Base-by-base conservation (phyloP, 805 yeast genomes). In the Scheffersomyces amazonensis region DNA sequence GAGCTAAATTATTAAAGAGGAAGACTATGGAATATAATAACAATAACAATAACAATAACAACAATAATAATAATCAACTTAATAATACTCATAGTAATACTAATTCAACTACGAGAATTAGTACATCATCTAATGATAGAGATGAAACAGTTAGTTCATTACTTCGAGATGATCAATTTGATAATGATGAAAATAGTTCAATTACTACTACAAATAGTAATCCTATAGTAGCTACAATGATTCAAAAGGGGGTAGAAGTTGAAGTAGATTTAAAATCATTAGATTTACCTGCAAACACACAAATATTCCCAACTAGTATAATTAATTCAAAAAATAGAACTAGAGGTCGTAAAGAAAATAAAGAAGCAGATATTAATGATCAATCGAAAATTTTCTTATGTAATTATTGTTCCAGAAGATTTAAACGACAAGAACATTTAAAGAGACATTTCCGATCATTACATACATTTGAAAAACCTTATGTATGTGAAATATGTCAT, bases 351-450 rank as follows among this genome's bases (percentile, higher is more conserved):
- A 81, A 80, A 55, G 86, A 83, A 17, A 75, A 81, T 30, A 62
- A 74, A 44, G 76, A 74, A 35, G 80, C 76, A 15, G 86, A 80
- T 50, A 45, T 66, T 52, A 57, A 53, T 34, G 75, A 69, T 44
- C 70, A 66, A 45, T 35, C 73, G 9, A 81, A 81, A 58, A 78
- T 78, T 30, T 83, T 73, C 53, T 75, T 75, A 21, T 83, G 90
- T 56, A 75, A 75, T 22, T 74, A 70, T 50, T 83, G 91, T 56
- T 69, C 75, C 34, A 71, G 90, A 47, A 54, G 75, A 27, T 84
- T 84, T 61, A 79, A 81, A 53, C 71, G 93, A 48, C 87, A 83
- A 55, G 93, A 84, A 52, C 93, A 84, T 57, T 62, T 84, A 48
- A 82, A 81, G 54, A 71, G 93, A 42, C 93, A 84, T 51, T 76